These are phyloP conservation scores for Kingdonia uniflora DNA, from an alignment of 164 flowering plant genomes.

Conservation along the genomic window DNA sequence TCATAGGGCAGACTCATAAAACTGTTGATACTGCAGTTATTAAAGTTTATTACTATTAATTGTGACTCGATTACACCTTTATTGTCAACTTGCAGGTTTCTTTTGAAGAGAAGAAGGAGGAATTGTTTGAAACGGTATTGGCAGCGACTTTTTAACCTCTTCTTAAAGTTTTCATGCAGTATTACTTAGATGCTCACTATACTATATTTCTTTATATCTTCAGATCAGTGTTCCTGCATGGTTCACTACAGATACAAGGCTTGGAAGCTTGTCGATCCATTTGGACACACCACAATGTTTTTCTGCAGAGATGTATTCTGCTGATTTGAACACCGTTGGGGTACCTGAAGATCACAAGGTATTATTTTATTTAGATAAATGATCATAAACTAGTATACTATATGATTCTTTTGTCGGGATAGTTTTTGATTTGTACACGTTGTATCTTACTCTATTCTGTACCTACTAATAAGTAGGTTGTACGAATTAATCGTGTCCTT, in stretches of 20 bases:
- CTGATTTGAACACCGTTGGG: constrained; percentile 69
- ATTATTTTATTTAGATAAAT: neutral
- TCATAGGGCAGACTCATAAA: too few relatives aligned
- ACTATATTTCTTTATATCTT: constrained; percentile 8
- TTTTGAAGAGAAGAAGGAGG: constrained; percentile 88
- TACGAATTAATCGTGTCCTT: too few relatives aligned
- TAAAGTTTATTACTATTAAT: constrained; percentile 8
- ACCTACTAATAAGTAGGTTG: too few relatives aligned
- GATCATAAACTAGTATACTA: too few relatives aligned
- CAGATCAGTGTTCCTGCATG: constrained; percentile 99
- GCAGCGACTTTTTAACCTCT: neutral
- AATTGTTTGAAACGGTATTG: constrained; percentile 87
- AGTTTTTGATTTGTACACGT: too few relatives aligned
- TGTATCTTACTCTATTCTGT: too few relatives aligned
- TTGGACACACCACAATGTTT: constrained; percentile 99
- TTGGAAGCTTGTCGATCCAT: constrained; percentile 90
- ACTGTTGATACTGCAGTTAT: neutral
- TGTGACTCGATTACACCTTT: neutral
- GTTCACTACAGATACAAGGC: constrained; percentile 89
- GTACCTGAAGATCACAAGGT: constrained; percentile 98
- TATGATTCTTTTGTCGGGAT: too few relatives aligned
- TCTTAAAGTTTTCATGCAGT: neutral
- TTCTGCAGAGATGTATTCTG: constrained; percentile 97
- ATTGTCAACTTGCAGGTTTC: constrained; percentile 42
- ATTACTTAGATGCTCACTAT: neutral